These are phyloP conservation scores for Colletotrichum incanum DNA, from an alignment of 2,329 filamentous ascomycete species.

Conservation along the genomic window DNA sequence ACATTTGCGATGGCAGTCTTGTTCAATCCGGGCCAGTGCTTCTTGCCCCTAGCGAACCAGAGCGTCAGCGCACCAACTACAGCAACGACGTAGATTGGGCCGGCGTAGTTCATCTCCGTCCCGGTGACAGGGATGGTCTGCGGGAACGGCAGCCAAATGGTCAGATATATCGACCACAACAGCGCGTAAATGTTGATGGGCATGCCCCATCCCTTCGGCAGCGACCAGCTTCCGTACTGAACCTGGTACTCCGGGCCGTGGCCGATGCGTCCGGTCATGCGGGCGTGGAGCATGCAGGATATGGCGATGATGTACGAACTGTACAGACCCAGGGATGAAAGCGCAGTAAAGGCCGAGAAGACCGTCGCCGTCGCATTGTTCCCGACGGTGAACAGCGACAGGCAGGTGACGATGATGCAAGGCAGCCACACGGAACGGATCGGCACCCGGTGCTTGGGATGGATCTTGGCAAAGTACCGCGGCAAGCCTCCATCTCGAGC, in stretches of 20 bases:
- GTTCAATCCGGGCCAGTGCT: constrained; percentile 37
- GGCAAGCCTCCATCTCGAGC: constrained; percentile 36
- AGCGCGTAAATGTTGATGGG: constrained; percentile 37
- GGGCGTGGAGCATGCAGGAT: constrained; percentile 40
- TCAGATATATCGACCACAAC: constrained; percentile 37
- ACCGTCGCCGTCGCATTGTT: constrained; percentile 40
- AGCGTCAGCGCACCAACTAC: constrained; percentile 29
- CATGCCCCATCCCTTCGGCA: constrained; percentile 30
- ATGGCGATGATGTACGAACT: constrained; percentile 42
- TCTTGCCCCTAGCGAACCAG: constrained; percentile 39
- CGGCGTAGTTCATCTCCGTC: constrained; percentile 40
- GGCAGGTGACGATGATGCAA: constrained; percentile 35
- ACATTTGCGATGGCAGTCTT: constrained; percentile 37
- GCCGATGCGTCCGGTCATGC: constrained; percentile 32
- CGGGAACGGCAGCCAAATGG: constrained; percentile 37
- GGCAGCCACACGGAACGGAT: constrained; percentile 38
- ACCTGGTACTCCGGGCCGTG: constrained; percentile 28
- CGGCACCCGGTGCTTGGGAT: constrained; percentile 34
- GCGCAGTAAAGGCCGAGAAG: constrained; percentile 39
- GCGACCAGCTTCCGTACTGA: constrained; percentile 35
- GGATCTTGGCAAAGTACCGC: constrained; percentile 38
- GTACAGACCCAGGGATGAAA: constrained; percentile 38
- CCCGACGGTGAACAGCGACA: constrained; percentile 36
- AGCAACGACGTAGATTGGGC: constrained; percentile 34
- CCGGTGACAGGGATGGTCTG: constrained; percentile 37